A percentile compares a stretch with the other conserved stretches of the same genome.
Conservation (phyloP, 495 filamentous ascomycete genomes). For the Aspergillus baeticus region DNA sequence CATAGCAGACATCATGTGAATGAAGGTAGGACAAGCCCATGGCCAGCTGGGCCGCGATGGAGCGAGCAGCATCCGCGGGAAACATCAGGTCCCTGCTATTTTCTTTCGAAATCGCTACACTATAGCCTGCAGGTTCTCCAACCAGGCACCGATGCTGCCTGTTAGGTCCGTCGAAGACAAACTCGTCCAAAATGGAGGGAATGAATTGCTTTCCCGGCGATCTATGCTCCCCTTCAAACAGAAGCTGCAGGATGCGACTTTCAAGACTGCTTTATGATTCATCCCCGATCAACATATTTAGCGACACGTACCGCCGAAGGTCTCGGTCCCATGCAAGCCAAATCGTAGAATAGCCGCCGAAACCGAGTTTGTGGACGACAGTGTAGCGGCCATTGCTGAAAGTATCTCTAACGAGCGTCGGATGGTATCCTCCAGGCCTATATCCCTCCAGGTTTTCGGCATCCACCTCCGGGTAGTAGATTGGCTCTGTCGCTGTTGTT, state of each 20-base stretch:
- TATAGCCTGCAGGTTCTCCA: slow-evolving; percentile 27
- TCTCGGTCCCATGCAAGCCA: slow-evolving; percentile 55
- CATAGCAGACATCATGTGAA: slow-evolving; percentile 22
- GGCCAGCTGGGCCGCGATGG: slow-evolving; percentile 25
- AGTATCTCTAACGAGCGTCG: slow-evolving; percentile 74
- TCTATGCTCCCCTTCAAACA: slow-evolving; percentile 14
- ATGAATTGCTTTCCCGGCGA: slow-evolving; percentile 22
- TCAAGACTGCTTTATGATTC: slow-evolving; percentile 18
- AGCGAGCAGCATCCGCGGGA: slow-evolving; percentile 26
- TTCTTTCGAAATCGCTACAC: slow-evolving; percentile 28
- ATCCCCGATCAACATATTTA: slow-evolving; percentile 23
- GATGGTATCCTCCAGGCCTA: slow-evolving; percentile 71
- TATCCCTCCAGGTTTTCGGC: slow-evolving; percentile 27
- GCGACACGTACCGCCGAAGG: slow-evolving; percentile 21
- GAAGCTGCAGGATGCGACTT: slow-evolving; percentile 13
- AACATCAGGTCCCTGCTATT: slow-evolving; percentile 25
- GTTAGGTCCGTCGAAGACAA: slow-evolving; percentile 30
- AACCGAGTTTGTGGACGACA: slow-evolving; percentile 80
- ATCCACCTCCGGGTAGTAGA: slow-evolving; percentile 22
- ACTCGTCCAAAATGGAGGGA: slow-evolving; percentile 21
- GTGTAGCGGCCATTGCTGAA: slow-evolving; percentile 86
- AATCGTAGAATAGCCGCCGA: slow-evolving; percentile 85
- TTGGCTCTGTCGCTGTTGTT: too few relatives aligned
- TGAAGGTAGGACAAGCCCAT: slow-evolving; percentile 25
- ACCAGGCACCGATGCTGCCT: slow-evolving; percentile 30